These are phyloP conservation scores for Tuber indicum DNA, from an alignment of 495 filamentous ascomycete species.

Conservation along the genomic window DNA sequence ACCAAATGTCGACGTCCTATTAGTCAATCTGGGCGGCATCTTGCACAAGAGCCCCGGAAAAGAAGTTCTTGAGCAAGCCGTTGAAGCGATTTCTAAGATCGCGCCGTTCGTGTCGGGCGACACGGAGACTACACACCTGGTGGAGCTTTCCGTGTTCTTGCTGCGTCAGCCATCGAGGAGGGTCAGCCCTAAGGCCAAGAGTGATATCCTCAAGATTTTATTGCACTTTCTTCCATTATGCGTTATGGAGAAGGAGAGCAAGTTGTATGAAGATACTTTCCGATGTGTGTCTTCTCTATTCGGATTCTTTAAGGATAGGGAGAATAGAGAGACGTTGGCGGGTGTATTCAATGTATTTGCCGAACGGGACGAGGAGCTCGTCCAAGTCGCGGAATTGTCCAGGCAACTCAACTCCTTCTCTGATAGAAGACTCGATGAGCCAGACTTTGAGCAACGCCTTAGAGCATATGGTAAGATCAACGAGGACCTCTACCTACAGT, in stretches of 20 bases:
- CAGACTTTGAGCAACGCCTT: constrained; percentile 76
- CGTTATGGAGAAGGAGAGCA: constrained; percentile 51
- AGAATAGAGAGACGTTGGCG: constrained; percentile 63
- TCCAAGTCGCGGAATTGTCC: constrained; percentile 64
- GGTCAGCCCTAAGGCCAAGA: constrained; percentile 77
- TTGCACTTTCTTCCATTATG: constrained; percentile 66
- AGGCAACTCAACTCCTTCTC: constrained; percentile 72
- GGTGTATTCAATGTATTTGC: constrained; percentile 65
- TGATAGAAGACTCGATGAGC: constrained; percentile 61
- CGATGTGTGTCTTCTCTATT: constrained; percentile 67
- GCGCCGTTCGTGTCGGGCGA: constrained; percentile 68
- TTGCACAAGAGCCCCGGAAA: constrained; percentile 59
- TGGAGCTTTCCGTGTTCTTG: constrained; percentile 70
- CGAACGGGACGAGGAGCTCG: constrained; percentile 53
- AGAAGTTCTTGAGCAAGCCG: constrained; percentile 64
- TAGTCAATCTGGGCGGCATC: constrained; percentile 60
- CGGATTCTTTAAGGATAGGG: constrained; percentile 74
- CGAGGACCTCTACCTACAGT: constrained; percentile 48
- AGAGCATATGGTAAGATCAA: constrained; percentile 70
- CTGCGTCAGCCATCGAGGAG: constrained; percentile 73
- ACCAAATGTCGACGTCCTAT: constrained; percentile 61
- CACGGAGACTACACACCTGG: constrained; percentile 60
- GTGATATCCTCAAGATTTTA: constrained; percentile 64
- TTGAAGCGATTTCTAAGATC: constrained; percentile 67
- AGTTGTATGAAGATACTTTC: constrained; percentile 55